These are phyloP conservation scores for Suillus discolor DNA, from an alignment of 768 basidiomycete genomes.

Conservation along the genomic window DNA sequence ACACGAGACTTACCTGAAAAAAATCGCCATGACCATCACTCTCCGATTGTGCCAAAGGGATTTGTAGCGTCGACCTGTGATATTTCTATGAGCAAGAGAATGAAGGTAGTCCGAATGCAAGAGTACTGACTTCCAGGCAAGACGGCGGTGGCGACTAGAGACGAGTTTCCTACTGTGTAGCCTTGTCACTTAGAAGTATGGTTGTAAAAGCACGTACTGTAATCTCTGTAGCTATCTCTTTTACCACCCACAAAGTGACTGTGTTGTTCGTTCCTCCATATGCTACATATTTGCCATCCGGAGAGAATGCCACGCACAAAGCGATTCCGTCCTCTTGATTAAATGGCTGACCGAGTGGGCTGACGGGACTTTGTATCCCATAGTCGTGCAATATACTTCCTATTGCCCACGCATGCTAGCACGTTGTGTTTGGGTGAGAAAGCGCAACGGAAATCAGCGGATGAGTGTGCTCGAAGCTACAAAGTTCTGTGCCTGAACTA, in stretches of 20 bases:
- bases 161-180: neutral
- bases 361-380: constrained; percentile 1
- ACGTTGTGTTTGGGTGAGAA: neutral
- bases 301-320: neutral
- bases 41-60: no score
- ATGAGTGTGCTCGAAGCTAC: neutral
- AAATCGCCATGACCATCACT: neutral
- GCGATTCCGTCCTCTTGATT: no score
- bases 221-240: neutral
- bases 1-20: neutral
- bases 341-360: neutral
- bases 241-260: neutral
- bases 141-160: neutral
- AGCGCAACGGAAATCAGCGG: neutral
- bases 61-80: neutral
- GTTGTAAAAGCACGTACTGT: neutral
- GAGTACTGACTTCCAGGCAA: neutral
- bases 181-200: neutral
- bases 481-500: neutral
- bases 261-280: neutral
- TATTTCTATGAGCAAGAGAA: neutral
- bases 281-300: neutral
- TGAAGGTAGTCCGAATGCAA: neutral
- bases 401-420: neutral
- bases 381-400: neutral